Percentiles rank a stretch among this genome's conserved stretches.
Conservation (phyloP, 2,329 filamentous ascomycete species). For the Myriosclerotinia scirpicola region DNA sequence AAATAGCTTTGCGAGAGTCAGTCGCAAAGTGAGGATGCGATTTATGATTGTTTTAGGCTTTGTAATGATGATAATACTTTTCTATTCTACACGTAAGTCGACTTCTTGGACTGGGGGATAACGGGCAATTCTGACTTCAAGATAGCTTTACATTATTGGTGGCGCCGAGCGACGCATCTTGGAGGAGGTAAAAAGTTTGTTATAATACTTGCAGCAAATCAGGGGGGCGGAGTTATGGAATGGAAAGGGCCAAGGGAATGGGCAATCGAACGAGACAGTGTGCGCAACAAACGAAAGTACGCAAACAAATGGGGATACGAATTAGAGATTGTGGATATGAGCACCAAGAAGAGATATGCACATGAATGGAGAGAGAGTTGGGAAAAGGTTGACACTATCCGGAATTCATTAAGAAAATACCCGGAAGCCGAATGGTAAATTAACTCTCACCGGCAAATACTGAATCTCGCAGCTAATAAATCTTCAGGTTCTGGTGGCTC, state of each 20-base stretch:
- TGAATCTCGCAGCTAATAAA: conserved; percentile 24
- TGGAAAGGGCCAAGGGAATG: conserved; percentile 98
- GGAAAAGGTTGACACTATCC: conserved; percentile 96
- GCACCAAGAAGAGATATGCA: conserved; percentile 96
- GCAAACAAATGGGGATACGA: conserved; percentile 88
- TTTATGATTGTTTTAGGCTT: conserved; percentile 60
- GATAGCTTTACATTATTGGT: conserved; percentile 51
- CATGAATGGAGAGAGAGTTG: conserved; percentile 99
- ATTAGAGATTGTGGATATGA: conserved; percentile 96
- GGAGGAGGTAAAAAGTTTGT: conserved; percentile 91
- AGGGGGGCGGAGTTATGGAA: conserved; percentile 97
- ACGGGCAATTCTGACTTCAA: conserved; percentile 25
- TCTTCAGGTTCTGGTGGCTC: conserved; percentile 95
- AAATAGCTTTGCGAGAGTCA: conserved; percentile 51
- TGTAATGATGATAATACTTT: conserved; percentile 60
- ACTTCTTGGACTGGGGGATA: not conserved
- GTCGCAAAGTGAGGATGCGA: conserved; percentile 65
- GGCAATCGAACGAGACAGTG: conserved; percentile 95
- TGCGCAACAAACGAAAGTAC: conserved; percentile 93
- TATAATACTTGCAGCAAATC: conserved; percentile 88
- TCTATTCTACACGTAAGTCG: conserved; percentile 74
- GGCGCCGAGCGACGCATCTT: conserved; percentile 69
- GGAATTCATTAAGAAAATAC: conserved; percentile 87
- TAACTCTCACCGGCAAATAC: not conserved
- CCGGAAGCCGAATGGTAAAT: conserved; percentile 92